Evolutionary conservation across 2,329 filamentous ascomycete genomes (phyloP), one percentile per base, ranked within the genome.

Genomic region (Penicillium sp.): DNA sequence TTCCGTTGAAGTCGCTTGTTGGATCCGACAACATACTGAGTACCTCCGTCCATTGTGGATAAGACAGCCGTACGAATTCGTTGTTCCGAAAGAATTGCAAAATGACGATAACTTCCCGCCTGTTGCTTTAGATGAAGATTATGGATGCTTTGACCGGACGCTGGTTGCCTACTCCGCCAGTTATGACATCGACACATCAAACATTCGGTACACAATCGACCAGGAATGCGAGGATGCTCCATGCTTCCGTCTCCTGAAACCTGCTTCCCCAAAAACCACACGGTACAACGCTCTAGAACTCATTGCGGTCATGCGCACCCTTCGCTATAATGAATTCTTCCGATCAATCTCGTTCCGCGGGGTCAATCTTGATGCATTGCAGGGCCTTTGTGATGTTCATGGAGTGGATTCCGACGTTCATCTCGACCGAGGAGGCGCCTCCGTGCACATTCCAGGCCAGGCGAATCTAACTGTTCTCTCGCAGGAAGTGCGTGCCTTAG

Each of bases 261-360:
- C 83, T 2, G 73, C 75, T 19, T 67, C 73, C 2, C 52, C 61
- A 9, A 69, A 73, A 40, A 70, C 73, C 42, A 68, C 69, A 12
- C 75, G 76, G 33, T 87, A 87, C 60, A 76, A 72, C 2, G 71
- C 75, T 4, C 63, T 82, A 22, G 84, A 87, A 61, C 68, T 87
- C n/a, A 73, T 87, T 28, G 82, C 84, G 4, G 76, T 87, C n/a
- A 77, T 85, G 73, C 76, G 83, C 53, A 76, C 84, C 9, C 65
- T 87, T 46, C 78, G 84, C 35, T 87, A 85, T 65, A 87, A 87
- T 60, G 82, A 87, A 59, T 77, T 75, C 1, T 87, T 87, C 63
- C 72, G 72, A 26, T 80, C 81, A 1, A 81, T 87, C 21, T 87
- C 83, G 0, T 87, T 87, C 60, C 77, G 76, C 26, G 77, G 78